Evolutionary conservation across 345 rosid species (phyloP).

Genomic region (Eucalyptus decipiens): DNA sequence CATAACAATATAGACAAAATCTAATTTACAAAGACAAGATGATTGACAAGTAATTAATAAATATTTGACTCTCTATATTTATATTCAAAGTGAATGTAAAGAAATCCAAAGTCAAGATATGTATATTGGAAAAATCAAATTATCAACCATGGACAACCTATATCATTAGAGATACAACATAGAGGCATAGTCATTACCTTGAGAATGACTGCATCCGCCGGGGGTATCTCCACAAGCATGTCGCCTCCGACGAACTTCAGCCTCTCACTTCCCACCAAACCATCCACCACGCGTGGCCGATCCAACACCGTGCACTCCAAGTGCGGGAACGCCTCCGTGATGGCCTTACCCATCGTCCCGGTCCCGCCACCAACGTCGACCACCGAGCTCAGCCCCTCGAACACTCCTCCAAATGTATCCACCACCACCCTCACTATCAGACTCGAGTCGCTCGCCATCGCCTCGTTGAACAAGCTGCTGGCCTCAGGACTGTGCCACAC

Average conservation of each 20-base stretch:
- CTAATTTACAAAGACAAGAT: background rate
- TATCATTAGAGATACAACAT: background rate
- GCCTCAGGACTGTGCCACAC: background rate
- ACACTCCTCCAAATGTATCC: background rate
- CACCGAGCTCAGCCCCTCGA: conserved; percentile 8
- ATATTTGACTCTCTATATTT: background rate
- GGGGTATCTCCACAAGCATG: conserved; percentile 13
- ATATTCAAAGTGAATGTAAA: background rate
- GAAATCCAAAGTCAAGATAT: background rate
- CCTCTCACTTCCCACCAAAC: background rate
- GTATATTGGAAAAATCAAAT: background rate
- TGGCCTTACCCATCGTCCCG: background rate
- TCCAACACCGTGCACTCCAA: conserved; percentile 6
- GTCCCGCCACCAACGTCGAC: conserved; percentile 28
- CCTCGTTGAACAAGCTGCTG: background rate
- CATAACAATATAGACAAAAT: background rate
- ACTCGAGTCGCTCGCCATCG: conserved; percentile 17
- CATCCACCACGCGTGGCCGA: conserved; percentile 1
- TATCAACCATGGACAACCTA: background rate
- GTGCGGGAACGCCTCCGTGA: conserved; percentile 4
- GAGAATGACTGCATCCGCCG: conserved; percentile 3
- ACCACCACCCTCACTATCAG: background rate
- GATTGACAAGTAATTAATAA: background rate
- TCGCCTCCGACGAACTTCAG: conserved; percentile 16
- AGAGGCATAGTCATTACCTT: conserved; percentile 1